These are phyloP conservation scores for Lyophyllum shimeji DNA, from an alignment of 768 basidiomycete genomes.

Conservation along the genomic window DNA sequence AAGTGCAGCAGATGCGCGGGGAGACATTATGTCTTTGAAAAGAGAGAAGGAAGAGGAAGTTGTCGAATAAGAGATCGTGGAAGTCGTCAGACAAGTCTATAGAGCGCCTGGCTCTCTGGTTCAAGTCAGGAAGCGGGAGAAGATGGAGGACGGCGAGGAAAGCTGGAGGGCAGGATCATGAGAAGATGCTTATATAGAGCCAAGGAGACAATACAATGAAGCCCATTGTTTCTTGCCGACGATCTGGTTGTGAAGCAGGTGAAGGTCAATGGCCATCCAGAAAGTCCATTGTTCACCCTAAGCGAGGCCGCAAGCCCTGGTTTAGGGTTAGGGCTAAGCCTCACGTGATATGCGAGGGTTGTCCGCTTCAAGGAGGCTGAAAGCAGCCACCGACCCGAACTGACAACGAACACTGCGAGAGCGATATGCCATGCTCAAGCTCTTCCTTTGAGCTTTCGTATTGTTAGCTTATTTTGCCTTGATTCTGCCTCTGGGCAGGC, in stretches of 20 bases:
- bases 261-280: not conserved
- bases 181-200: slow-evolving; percentile 12
- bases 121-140: not conserved
- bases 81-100: slow-evolving; percentile 18
- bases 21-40: slow-evolving; percentile 5
- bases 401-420: too few species aligned
- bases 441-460: too few species aligned
- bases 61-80: slow-evolving; percentile 13
- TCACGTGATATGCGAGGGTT: not conserved
- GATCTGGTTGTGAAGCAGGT: not conserved
- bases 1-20: slow-evolving; percentile 6
- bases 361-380: too few species aligned
- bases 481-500: too few species aligned
- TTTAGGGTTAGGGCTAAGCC: slow-evolving; percentile 8
- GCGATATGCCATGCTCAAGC: too few species aligned
- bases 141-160: not conserved
- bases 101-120: slow-evolving; percentile 20
- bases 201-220: slow-evolving; percentile 10
- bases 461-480: too few species aligned
- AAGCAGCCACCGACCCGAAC: too few species aligned
- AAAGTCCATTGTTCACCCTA: slow-evolving; percentile 10
- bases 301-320: slow-evolving; percentile 1
- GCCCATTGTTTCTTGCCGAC: slow-evolving; percentile 11
- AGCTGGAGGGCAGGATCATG: not conserved
- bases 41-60: not conserved